Evolutionary conservation across 225 moss, liverwort and hornwort genomes (phyloP).

Genomic region (Pseudoscleropodium purum): DNA sequence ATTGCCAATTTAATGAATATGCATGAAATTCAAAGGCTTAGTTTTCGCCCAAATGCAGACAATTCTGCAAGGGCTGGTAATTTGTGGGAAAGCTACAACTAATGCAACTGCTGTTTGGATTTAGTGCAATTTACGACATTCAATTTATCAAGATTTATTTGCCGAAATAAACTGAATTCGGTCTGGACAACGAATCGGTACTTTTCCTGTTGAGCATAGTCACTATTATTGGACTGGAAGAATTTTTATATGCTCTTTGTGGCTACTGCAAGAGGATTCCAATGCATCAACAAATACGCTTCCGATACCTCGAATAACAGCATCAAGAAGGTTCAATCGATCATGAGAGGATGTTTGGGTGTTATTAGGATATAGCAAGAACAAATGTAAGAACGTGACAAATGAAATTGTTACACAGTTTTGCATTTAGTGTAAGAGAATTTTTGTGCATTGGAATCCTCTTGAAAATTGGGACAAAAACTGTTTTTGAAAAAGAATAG

Average conservation of each 20-base stretch:
- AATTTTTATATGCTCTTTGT: background rate
- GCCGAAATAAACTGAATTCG: background rate
- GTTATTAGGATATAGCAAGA: too few relatives aligned
- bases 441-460: too few relatives aligned
- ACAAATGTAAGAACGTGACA: too few relatives aligned
- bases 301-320: background rate
- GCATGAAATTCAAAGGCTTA: background rate
- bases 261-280: background rate
- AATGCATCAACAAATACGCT: background rate
- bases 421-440: too few relatives aligned
- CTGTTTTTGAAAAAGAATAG: too few relatives aligned
- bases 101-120: background rate
- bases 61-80: background rate
- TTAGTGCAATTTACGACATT: too few relatives aligned
- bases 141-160: background rate
- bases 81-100: background rate
- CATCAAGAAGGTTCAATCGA: background rate
- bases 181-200: background rate
- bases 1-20: background rate
- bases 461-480: too few relatives aligned
- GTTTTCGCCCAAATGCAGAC: background rate
- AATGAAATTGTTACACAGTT: too few relatives aligned
- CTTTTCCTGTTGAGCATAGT: background rate
- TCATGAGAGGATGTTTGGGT: background rate
- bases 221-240: background rate